Percentiles rank a stretch among this genome's conserved stretches.
phyloP scores from a whole-genome alignment of 202 grass and related monocot species.

The Sporobolus alterniflorus region DNA sequence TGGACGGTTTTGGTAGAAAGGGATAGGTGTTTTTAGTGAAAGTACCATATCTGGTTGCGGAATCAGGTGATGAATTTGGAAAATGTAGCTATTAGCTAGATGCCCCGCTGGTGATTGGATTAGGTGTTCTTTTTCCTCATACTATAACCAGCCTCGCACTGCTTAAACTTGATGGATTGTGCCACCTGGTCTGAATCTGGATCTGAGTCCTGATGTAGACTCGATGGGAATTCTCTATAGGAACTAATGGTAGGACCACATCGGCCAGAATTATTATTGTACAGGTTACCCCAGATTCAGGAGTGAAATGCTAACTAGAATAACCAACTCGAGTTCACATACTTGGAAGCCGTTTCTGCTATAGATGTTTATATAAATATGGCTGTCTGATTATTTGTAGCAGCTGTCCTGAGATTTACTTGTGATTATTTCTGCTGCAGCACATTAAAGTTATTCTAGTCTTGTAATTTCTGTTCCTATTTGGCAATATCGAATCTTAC shows the following conservation, averaged over 20 bases:
- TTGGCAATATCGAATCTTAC: constrained; percentile 43
- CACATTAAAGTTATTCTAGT: no score
- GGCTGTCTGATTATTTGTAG: no score
- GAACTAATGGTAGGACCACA: constrained; percentile 32
- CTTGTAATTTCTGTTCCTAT: neutral
- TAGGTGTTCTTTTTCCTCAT: constrained; percentile 14
- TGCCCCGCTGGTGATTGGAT: constrained; percentile 23
- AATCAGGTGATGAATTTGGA: neutral
- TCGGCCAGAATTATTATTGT: neutral
- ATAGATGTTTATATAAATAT: no score
- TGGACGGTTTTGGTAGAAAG: constrained; percentile 2
- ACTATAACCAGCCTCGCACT: neutral
- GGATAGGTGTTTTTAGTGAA: neutral
- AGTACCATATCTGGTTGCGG: neutral
- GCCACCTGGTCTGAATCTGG: constrained; percentile 41
- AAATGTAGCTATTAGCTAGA: constrained; percentile 6
- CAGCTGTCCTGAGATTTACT: no score
- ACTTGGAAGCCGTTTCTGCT: neutral
- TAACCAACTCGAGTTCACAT: neutral
- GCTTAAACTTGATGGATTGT: neutral
- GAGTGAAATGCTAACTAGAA: neutral
- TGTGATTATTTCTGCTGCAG: neutral
- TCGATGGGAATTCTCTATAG: constrained; percentile 25
- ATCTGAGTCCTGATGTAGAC: constrained; percentile 51
- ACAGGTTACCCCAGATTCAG: neutral